These are phyloP conservation scores for Phytophthora ohioensis DNA, from an alignment of 352 stramenopile species.

Conservation along the genomic window DNA sequence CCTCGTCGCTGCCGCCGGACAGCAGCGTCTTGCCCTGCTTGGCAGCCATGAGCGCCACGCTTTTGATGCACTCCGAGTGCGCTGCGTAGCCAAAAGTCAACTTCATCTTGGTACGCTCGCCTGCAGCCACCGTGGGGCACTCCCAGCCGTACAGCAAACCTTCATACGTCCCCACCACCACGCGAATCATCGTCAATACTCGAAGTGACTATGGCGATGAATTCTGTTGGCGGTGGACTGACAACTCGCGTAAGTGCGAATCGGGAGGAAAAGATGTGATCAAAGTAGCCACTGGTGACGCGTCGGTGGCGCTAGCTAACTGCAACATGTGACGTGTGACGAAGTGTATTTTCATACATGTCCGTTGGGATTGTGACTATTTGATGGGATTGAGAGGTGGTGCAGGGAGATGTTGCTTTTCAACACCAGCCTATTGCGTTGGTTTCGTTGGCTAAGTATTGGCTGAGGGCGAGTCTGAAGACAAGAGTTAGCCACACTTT, in stretches of 20 bases:
- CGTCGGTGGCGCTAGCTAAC: slow-evolving; percentile 32
- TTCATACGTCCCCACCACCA: slow-evolving; percentile 89
- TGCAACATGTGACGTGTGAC: slow-evolving; percentile 57
- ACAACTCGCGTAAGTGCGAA: slow-evolving; percentile 40
- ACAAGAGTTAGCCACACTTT: slow-evolving; percentile 16
- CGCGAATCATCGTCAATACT: slow-evolving; percentile 62
- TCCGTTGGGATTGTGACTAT: slow-evolving; percentile 18
- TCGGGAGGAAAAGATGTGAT: slow-evolving; percentile 22
- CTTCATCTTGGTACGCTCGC: slow-evolving; percentile 69
- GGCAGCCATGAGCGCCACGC: slow-evolving; percentile 79
- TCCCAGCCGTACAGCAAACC: slow-evolving; percentile 90
- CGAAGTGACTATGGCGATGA: slow-evolving; percentile 2
- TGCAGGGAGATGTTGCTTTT: slow-evolving; percentile 9
- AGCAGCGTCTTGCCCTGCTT: slow-evolving; percentile 87
- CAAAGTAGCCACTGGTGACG: slow-evolving; percentile 18
- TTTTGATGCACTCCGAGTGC: slow-evolving; percentile 89
- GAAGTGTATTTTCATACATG: slow-evolving; percentile 36
- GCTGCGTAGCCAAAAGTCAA: slow-evolving; percentile 87
- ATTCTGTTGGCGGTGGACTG: slow-evolving; percentile 43
- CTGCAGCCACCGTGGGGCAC: slow-evolving; percentile 44
- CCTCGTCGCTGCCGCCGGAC: slow-evolving; percentile 85
- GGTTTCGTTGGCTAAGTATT: slow-evolving; percentile 31
- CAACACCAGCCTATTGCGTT: slow-evolving; percentile 25
- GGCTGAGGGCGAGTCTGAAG: slow-evolving; percentile 10
- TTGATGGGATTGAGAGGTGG: slow-evolving; percentile 27